phyloP scores from a whole-genome alignment of 257 asterid genomes.

The Nemophila menziesii region DNA sequence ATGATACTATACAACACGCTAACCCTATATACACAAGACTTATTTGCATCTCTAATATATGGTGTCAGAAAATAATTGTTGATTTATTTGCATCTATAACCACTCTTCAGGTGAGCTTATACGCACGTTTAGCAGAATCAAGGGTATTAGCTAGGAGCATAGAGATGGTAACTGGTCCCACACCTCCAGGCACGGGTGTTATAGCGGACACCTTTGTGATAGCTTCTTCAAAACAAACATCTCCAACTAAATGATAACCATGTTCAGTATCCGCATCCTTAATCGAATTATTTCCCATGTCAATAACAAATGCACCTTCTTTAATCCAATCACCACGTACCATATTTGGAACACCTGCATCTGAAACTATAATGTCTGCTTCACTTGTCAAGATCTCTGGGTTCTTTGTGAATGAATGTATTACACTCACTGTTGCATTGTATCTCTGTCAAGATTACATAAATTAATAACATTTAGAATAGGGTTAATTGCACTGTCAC shows the following conservation, averaged over 20 bases:
- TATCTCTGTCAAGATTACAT: slow-evolving; percentile 17
- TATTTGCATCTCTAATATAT: no score
- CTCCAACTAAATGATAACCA: slow-evolving; percentile 16
- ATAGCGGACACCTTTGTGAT: slow-evolving; percentile 17
- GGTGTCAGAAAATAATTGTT: no score
- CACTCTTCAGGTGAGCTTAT: slow-evolving; percentile 3
- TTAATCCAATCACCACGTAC: slow-evolving; percentile 21
- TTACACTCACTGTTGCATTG: slow-evolving; percentile 14
- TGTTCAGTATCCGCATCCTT: slow-evolving; percentile 6
- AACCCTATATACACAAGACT: no score
- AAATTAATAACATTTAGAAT: background rate
- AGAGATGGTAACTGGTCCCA: slow-evolving; percentile 19
- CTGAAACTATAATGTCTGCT: slow-evolving; percentile 21
- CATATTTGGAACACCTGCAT: slow-evolving; percentile 16
- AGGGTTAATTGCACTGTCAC: no score
- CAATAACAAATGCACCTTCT: slow-evolving; percentile 17
- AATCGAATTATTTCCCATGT: slow-evolving; percentile 17
- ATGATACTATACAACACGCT: no score
- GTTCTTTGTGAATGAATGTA: slow-evolving; percentile 18
- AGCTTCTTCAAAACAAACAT: slow-evolving; percentile 18
- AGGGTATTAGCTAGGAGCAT: slow-evolving; percentile 21
- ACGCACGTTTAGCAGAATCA: slow-evolving; percentile 16
- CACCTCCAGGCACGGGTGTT: slow-evolving; percentile 24
- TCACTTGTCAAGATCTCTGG: slow-evolving; percentile 12
- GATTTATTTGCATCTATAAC: no score